Evolutionary conservation across 2,329 filamentous ascomycete species (phyloP).

Genomic region (Alternaria postmessia): DNA sequence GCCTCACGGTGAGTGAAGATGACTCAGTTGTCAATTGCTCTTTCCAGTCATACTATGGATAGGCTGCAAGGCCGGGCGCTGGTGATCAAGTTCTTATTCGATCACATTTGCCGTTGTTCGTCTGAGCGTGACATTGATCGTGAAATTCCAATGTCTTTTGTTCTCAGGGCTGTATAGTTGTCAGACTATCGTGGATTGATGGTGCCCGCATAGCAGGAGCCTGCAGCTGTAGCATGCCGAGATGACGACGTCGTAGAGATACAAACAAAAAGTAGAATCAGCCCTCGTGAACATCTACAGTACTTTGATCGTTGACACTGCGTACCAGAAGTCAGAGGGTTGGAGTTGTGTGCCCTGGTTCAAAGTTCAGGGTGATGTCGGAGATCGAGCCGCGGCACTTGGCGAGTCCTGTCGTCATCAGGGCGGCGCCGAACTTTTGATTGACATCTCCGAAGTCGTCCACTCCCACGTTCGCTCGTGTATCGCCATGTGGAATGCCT

Average conservation of each 20-base stretch:
- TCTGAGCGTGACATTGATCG: background rate
- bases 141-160: background rate
- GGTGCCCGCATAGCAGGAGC: background rate
- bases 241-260: background rate
- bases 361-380: conserved; percentile 4
- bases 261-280: background rate
- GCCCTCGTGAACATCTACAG: background rate
- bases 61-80: background rate
- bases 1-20: conserved; percentile 7
- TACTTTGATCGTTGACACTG: too few relatives aligned
- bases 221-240: background rate
- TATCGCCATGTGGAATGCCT: conserved; percentile 37
- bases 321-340: background rate
- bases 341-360: background rate
- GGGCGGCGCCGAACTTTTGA: conserved; percentile 40
- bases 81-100: background rate
- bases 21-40: conserved; percentile 3
- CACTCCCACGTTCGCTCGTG: conserved; percentile 17
- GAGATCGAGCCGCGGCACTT: conserved; percentile 27
- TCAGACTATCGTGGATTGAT: background rate
- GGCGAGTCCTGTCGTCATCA: conserved; percentile 40
- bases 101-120: background rate
- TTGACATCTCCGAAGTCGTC: conserved; percentile 20
- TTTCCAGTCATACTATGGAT: background rate
- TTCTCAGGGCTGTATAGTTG: too few relatives aligned